Evolutionary conservation across 1,284 basidiomycete species (phyloP), one percentile per base, ranked within the genome.

Genomic region (Cutaneotrichosporon sp.): DNA sequence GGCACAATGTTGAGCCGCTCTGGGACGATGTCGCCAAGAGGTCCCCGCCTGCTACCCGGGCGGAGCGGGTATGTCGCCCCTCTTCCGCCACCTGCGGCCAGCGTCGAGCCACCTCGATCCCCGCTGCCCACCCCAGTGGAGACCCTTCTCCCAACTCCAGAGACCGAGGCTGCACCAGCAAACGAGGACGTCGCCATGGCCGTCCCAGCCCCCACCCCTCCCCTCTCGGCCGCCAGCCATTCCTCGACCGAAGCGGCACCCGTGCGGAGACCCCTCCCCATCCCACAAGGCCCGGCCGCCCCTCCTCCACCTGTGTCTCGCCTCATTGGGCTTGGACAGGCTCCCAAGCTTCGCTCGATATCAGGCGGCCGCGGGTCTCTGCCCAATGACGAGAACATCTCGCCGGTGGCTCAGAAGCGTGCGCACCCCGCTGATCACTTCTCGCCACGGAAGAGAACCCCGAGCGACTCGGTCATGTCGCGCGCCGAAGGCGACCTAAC

Each of bases 371-470:
- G 72, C 25, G 38, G 38, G 18, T 66, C 72, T 16, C 25, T 46
- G 5, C n/a, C 42, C 11, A 24, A 31, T 8, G 59, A 72, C 49
- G 72, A 72, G 45, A 69, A 65, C 59, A 54, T 63, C 8, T 54
- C 56, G 11, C 54, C 63, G 2, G 52, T 49, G 7, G 45, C 67
- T 2, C 54, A 69, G 2, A 78, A 78, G 53, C 68, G 76, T 9
- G 72, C 75, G 38, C 75, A 74, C 53, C 72, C 70, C 9, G 65
- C 67, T 6, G 76, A 77, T 29, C 63, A 73, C 14, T 51, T 73
- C 8, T 65, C 69, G 6, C 76, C 76, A 6, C 68, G 76, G 3
- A 78, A 78, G 53, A 67, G 76, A 4, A 72, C 70, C 1, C 70
- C 65, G 7, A 60, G 58, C 42, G 60, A 57, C 51, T 58, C 56